These are phyloP conservation scores for Penicillium decumbens DNA, from an alignment of 2,329 filamentous ascomycete genomes.

Conservation along the genomic window DNA sequence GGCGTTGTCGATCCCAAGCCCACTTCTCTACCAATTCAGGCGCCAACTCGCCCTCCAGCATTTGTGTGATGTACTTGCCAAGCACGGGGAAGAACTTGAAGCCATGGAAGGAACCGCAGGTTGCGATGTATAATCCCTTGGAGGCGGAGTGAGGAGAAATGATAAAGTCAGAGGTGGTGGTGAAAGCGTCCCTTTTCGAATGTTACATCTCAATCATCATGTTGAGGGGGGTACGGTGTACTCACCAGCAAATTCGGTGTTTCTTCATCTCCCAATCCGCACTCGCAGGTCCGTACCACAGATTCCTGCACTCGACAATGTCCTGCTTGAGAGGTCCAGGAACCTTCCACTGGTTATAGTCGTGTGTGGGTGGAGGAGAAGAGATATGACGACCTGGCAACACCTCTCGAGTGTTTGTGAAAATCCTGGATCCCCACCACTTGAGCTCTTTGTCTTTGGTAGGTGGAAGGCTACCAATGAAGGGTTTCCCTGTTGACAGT, in stretches of 20 bases:
- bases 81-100: slow-evolving; percentile 31
- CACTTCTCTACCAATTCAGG: slow-evolving; percentile 25
- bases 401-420: slow-evolving; percentile 53
- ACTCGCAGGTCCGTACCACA: slow-evolving; percentile 57
- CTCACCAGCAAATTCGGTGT: slow-evolving; percentile 64
- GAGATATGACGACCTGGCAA: slow-evolving; percentile 54
- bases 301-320: slow-evolving; percentile 52
- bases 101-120: slow-evolving; percentile 28
- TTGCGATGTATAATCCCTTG: slow-evolving; percentile 43
- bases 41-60: slow-evolving; percentile 25
- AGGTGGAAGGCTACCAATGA: slow-evolving; percentile 56
- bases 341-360: slow-evolving; percentile 63
- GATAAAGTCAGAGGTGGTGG: slow-evolving; percentile 52
- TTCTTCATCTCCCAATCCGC: slow-evolving; percentile 56
- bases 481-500: slow-evolving; percentile 44
- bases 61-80: slow-evolving; percentile 28
- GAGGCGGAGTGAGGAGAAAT: slow-evolving; percentile 44
- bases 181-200: slow-evolving; percentile 58
- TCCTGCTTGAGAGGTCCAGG: slow-evolving; percentile 54
- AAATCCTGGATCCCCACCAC: slow-evolving; percentile 60
- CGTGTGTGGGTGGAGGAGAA: slow-evolving; percentile 49
- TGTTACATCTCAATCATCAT: slow-evolving; percentile 4
- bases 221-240: slow-evolving; percentile 2
- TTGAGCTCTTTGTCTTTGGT: slow-evolving; percentile 48
- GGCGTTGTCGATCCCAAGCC: slow-evolving; percentile 52